phyloP scores from a whole-genome alignment of 306 rosid species.

The Pyrus communis region DNA sequence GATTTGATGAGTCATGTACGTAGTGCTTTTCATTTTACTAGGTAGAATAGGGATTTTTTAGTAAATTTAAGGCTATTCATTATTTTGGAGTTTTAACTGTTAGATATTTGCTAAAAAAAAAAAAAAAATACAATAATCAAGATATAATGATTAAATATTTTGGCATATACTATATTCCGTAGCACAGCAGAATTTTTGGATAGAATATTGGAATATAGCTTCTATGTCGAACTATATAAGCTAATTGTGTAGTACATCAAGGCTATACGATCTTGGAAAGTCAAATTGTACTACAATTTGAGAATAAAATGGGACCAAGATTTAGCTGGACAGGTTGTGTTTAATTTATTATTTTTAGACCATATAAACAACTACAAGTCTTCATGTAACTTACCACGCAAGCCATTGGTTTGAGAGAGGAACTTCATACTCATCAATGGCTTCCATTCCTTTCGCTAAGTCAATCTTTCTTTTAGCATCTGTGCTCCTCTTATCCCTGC shows the following conservation, averaged over 20 bases:
- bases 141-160: too few relatives aligned
- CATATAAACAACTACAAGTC: not conserved
- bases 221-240: not conserved
- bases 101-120: not conserved
- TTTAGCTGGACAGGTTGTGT: not conserved
- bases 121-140: too few relatives aligned
- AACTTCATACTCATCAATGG: conserved; percentile 18
- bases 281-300: conserved; percentile 28
- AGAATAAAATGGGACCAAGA: not conserved
- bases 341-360: not conserved
- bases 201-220: not conserved
- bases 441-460: conserved; percentile 26
- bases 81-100: too few relatives aligned
- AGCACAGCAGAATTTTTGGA: too few relatives aligned
- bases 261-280: conserved; percentile 9
- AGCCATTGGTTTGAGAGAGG: not conserved
- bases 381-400: not conserved
- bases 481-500: conserved; percentile 16
- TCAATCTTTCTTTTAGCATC: conserved; percentile 34
- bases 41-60: too few relatives aligned
- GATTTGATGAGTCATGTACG: not conserved
- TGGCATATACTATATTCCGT: too few relatives aligned
- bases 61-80: too few relatives aligned
- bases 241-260: conserved; percentile 24
- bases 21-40: not conserved